Percentiles rank a stretch among this genome's conserved stretches.
Evolutionary conservation across 164 flowering plant species (phyloP).

Genomic region (Euptelea pleiosperma): DNA sequence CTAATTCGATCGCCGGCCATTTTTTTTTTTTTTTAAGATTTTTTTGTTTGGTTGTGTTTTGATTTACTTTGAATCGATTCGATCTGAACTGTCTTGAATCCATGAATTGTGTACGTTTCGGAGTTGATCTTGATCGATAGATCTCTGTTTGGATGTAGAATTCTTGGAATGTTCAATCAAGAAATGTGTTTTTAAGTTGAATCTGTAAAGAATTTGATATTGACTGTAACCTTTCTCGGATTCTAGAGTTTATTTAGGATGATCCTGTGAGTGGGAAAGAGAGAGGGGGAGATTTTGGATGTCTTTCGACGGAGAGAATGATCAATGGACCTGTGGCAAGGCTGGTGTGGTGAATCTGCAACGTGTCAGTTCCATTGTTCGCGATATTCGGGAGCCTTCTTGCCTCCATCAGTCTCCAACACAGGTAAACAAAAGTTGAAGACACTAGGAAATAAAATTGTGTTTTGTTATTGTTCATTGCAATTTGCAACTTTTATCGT

Average conservation of each 20-base stretch:
- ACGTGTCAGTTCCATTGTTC: conserved; percentile 55
- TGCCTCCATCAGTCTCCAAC: conserved; percentile 67
- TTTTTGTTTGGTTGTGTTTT: background rate
- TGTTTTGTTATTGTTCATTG: background rate
- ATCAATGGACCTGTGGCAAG: conserved; percentile 72
- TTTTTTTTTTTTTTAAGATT: background rate
- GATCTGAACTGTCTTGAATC: background rate
- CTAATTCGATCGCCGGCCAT: background rate
- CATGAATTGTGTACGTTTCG: too few species aligned
- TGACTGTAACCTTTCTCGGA: background rate
- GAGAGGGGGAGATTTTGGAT: conserved; percentile 27
- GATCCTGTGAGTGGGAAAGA: background rate
- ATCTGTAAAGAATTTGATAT: background rate
- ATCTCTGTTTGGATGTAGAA: background rate
- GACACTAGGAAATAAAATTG: too few species aligned
- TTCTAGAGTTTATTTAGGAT: background rate
- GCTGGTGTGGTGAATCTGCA: conserved; percentile 46
- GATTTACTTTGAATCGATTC: background rate
- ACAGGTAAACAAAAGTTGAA: conserved; percentile 50
- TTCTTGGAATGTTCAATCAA: conserved; percentile 5
- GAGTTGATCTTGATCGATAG: too few species aligned
- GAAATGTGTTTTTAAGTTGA: background rate
- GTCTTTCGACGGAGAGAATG: conserved; percentile 49
- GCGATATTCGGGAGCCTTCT: conserved; percentile 83
- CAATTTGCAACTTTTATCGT: background rate